A percentile compares a stretch with the other conserved stretches of the same genome.
phyloP scores from a whole-genome alignment of 2,329 filamentous ascomycete species.

The Aspergillus luchuensis region DNA sequence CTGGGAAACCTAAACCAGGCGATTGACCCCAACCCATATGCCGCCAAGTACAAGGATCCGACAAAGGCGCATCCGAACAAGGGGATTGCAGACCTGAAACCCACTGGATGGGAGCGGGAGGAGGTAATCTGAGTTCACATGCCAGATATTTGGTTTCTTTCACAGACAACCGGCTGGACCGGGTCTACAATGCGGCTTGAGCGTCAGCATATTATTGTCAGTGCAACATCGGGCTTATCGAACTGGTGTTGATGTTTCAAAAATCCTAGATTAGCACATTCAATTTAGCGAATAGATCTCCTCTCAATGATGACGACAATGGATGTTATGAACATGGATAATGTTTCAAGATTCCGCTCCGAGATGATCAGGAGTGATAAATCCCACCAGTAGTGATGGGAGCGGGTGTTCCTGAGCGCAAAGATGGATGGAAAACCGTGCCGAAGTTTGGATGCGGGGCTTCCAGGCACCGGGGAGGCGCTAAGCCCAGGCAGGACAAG shows the following conservation, averaged over 20 bases:
- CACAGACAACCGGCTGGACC: neutral
- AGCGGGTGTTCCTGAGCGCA: neutral
- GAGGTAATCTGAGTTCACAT: constrained; percentile 66
- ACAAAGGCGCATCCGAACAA: constrained; percentile 69
- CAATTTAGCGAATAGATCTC: neutral
- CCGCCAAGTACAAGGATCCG: constrained; percentile 74
- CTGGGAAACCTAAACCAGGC: constrained; percentile 83
- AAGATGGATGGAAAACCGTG: neutral
- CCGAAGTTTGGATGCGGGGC: constrained; percentile 10
- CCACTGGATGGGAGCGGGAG: constrained; percentile 77
- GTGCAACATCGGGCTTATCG: neutral
- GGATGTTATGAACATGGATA: neutral
- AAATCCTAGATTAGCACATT: neutral
- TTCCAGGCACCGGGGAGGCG: constrained; percentile 7
- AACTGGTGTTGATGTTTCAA: neutral
- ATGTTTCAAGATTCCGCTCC: neutral
- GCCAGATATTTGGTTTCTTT: neutral
- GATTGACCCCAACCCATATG: constrained; percentile 89
- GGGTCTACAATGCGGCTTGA: neutral
- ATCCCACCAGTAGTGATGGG: neutral
- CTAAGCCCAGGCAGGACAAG: neutral
- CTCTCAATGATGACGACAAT: neutral
- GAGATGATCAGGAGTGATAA: neutral
- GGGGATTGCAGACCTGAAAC: constrained; percentile 64
- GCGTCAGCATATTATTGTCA: neutral